A percentile compares a stretch with the other conserved stretches of the same genome.
phyloP scores from a whole-genome alignment of 2,329 filamentous ascomycete species.

The Fusarium sublunatum region DNA sequence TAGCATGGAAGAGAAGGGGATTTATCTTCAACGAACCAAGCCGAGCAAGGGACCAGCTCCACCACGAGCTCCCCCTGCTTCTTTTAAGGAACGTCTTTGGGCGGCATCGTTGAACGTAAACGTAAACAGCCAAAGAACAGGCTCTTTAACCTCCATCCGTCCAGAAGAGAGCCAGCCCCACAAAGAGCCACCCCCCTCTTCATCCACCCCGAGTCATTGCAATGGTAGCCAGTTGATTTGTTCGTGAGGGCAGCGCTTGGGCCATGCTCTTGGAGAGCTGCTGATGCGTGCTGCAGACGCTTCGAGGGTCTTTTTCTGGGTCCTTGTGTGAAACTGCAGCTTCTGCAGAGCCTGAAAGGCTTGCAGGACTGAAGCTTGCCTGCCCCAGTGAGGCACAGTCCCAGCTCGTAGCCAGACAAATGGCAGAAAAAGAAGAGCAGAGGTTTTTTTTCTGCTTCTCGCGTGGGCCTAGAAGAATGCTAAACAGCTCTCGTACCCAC shows the following conservation, averaged over 20 bases:
- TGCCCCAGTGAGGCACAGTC: conserved; percentile 23
- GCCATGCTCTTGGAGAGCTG: conserved; percentile 39
- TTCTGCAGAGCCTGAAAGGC: conserved; percentile 22
- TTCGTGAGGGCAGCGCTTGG: conserved; percentile 38
- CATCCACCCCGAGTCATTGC: conserved; percentile 46
- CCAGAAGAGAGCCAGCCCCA: conserved; percentile 35
- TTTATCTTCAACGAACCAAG: conserved; percentile 35
- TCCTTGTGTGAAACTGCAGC: conserved; percentile 4
- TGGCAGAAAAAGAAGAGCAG: conserved; percentile 31
- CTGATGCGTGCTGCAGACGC: conserved; percentile 32
- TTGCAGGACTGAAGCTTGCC: conserved; percentile 40
- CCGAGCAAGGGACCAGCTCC: conserved; percentile 41
- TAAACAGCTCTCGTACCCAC: conserved; percentile 43
- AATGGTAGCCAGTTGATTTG: conserved; percentile 49
- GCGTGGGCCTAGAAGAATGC: conserved; percentile 40
- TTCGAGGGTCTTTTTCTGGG: conserved; percentile 6
- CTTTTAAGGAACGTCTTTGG: conserved; percentile 41
- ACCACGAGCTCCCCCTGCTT: conserved; percentile 46
- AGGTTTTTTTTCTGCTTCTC: conserved; percentile 35
- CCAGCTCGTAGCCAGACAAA: conserved; percentile 25
- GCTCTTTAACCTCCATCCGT: conserved; percentile 38
- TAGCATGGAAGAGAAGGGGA: conserved; percentile 26
- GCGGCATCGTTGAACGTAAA: conserved; percentile 22
- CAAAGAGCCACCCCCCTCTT: conserved; percentile 38
- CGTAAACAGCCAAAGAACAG: conserved; percentile 19